Conservation (phyloP, 2,329 filamentous ascomycete genomes). For the Ophiosphaerella herpotricha region DNA sequence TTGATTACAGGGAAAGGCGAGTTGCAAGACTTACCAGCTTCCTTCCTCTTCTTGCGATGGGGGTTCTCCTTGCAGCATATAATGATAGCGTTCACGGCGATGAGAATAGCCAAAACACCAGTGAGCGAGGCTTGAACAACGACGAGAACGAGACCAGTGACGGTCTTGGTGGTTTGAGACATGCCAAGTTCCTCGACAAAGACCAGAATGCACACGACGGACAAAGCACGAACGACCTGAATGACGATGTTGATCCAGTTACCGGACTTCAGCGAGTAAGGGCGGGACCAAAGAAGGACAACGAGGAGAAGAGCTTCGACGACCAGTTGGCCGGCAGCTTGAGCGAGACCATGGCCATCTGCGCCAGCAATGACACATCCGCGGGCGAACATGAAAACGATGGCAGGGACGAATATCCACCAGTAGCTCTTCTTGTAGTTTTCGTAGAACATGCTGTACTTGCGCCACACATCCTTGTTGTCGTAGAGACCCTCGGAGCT, state of each 20-base stretch:
- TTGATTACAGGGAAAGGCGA: constrained; percentile 4
- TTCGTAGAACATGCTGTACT: constrained; percentile 98
- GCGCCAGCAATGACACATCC: constrained; percentile 83
- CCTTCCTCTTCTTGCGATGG: constrained; percentile 84
- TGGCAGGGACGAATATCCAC: constrained; percentile 93
- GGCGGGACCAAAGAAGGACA: constrained; percentile 81
- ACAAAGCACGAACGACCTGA: constrained; percentile 84
- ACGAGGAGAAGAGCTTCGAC: constrained; percentile 80
- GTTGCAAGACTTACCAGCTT: constrained; percentile 70
- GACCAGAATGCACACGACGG: constrained; percentile 84
- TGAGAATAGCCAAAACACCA: constrained; percentile 80
- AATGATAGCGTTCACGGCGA: constrained; percentile 85
- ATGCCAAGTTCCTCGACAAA: constrained; percentile 95
- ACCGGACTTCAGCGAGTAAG: constrained; percentile 82
- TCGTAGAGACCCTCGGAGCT: constrained; percentile 77
- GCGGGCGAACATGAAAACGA: constrained; percentile 89
- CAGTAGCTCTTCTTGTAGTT: constrained; percentile 92
- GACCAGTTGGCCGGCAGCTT: constrained; percentile 78
- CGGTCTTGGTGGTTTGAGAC: constrained; percentile 87
- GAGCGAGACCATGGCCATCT: constrained; percentile 81
- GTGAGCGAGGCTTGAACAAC: constrained; percentile 87
- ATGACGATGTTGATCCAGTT: constrained; percentile 95
- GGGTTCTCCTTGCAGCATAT: constrained; percentile 85
- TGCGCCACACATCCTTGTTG: constrained; percentile 87
- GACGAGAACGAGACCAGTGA: constrained; percentile 91